Base-by-base conservation (phyloP, 116 monocot species). In the Dioscorea cayenensis region DNA sequence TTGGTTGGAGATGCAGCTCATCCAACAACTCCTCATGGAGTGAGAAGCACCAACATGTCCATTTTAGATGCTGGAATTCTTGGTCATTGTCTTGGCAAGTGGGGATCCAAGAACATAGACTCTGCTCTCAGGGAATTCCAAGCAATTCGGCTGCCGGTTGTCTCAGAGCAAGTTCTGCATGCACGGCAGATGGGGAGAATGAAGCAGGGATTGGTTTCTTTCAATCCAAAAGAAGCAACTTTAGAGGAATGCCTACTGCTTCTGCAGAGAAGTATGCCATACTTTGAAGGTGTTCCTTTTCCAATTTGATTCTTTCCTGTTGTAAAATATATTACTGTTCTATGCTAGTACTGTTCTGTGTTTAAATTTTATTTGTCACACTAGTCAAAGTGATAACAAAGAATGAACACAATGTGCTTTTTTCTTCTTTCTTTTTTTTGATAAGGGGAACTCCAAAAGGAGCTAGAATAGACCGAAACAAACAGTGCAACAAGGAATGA, bases 1-100 rank as follows among this genome's bases (percentile, higher is more conserved):
- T 72, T 95, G 64, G 80, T 95, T 8, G 95, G 95, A 27, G 95
- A 95, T 64, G 95, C 95, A 60, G 92, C 87, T 25, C 94, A 94
- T 60, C 94, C 94, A 0, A 90, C 90, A 52, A 80, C 87, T 35
- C 94, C 94, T 25, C 90, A 88, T 67, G 90, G 90, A 2, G 51
- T 87, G 73, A 76, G 95, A 73, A 95, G 95, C 85, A 95, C 95
- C 10, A 92, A 89, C 77, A 95, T 92, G 95, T 87, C 92, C 2
- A 77, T 95, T 13, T 38, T 85, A 12, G 92, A 92, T 63, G 92
- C 92, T 10, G 78, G 65, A 51, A 73, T 75, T 35, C 66, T 95
- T n/a, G 92, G 87, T 37, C 25, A 62, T 19, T 89, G 92, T 79
- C 65, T 89, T 0, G 71, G 71, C 51, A 85, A 70, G 65, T 82